These are phyloP conservation scores for Monosporozyma solicola DNA, from an alignment of 805 yeast species.

Conservation along the genomic window DNA sequence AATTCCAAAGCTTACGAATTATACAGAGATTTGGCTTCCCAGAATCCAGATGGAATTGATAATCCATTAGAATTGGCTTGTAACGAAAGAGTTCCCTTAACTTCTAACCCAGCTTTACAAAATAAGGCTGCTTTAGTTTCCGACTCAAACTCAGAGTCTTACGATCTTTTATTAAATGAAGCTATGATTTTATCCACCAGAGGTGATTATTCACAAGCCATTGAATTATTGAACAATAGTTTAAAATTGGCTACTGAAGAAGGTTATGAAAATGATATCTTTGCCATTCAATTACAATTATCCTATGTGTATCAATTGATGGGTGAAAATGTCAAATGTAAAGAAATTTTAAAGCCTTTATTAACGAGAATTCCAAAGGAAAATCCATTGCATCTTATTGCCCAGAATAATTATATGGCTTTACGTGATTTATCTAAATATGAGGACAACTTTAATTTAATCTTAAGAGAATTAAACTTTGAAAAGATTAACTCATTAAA, in stretches of 20 bases:
- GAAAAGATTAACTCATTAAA: conserved; percentile 16
- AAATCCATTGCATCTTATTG: conserved; percentile 26
- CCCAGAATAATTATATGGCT: conserved; percentile 26
- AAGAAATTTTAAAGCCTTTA: conserved; percentile 29
- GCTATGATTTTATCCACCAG: conserved; percentile 45
- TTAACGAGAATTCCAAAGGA: conserved; percentile 19
- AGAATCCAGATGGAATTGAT: conserved; percentile 30
- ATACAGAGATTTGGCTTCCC: conserved; percentile 39
- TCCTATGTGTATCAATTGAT: conserved; percentile 44
- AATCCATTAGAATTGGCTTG: conserved; percentile 49
- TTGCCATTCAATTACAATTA: conserved; percentile 52
- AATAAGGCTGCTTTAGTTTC: conserved; percentile 7
- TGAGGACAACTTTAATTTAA: conserved; percentile 23
- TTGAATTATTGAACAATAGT: conserved; percentile 40
- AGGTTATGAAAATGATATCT: conserved; percentile 39
- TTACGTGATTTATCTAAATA: conserved; percentile 26
- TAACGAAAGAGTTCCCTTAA: conserved; percentile 60
- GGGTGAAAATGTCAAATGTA: conserved; percentile 32
- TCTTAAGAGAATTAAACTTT: conserved; percentile 29
- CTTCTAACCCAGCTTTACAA: conserved; percentile 32
- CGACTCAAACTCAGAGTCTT: conserved; percentile 30
- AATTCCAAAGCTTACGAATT: conserved; percentile 41
- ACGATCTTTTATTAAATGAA: conserved; percentile 59
- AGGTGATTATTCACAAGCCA: conserved; percentile 34
- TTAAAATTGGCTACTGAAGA: conserved; percentile 33